Percentiles rank a stretch among this genome's conserved stretches.
Evolutionary conservation across 2,329 filamentous ascomycete species (phyloP).

Genomic region (Laburnicola sp.): DNA sequence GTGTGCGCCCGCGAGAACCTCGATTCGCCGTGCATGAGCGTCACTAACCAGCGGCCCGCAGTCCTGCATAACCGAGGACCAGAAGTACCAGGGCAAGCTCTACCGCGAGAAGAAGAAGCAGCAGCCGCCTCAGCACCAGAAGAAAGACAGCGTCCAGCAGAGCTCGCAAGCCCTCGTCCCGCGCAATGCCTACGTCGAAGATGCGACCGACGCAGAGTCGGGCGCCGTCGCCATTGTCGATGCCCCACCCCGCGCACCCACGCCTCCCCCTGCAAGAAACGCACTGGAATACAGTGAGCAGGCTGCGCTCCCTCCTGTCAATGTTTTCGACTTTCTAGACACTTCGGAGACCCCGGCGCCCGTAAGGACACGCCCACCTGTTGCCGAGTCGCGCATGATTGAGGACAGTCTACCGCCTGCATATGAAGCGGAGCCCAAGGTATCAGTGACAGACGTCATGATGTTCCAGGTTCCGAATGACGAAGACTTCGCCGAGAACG

Average conservation of each 20-base stretch:
- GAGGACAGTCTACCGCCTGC: constrained; percentile 43
- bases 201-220: constrained; percentile 62
- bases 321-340: constrained; percentile 92
- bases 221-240: constrained; percentile 62
- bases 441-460: constrained; percentile 34
- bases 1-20: constrained; percentile 25
- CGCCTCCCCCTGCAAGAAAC: constrained; percentile 64
- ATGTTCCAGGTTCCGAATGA: constrained; percentile 45
- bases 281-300: constrained; percentile 42
- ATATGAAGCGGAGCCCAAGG: constrained; percentile 39
- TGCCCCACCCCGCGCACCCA: constrained; percentile 75
- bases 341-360: constrained; percentile 72
- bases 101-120: constrained; percentile 71
- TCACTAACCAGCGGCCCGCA: constrained; percentile 47
- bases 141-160: constrained; percentile 46
- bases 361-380: constrained; percentile 61
- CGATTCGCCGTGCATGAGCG: constrained; percentile 23
- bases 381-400: constrained; percentile 45
- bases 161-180: constrained; percentile 55
- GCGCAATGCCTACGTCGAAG: constrained; percentile 81
- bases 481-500: constrained; percentile 49
- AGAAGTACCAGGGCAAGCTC: constrained; percentile 93
- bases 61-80: constrained; percentile 95
- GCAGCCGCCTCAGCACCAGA: constrained; percentile 56
- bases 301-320: constrained; percentile 62